Evolutionary conservation across 345 rosid species (phyloP), one percentile per base, ranked within the genome.

Genomic region (Murraya paniculata): DNA sequence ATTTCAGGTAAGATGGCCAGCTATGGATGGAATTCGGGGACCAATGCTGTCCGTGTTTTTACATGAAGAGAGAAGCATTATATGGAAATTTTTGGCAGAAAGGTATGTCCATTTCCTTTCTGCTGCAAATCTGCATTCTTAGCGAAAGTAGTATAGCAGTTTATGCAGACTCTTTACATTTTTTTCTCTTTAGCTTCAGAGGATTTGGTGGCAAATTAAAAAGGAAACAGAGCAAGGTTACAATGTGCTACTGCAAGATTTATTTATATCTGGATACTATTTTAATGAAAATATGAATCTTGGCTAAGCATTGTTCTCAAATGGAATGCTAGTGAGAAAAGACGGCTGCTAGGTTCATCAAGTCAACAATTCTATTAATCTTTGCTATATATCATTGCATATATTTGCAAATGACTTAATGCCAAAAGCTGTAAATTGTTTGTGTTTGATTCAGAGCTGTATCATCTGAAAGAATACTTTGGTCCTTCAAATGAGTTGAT

Each of bases 1-100:
- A 4, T 30, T 76, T 71, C 53, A 81, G 88, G 30, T 59, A 19
- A 57, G 7, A 13, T 82, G 82, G 83, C n/a, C 55, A 22, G 88
- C 87, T 57, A 45, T 82, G 64, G 86, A 88, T 80, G 88, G 91
- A 48, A 68, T 88, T 27, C 77, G 57, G 56, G 89, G 91, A 25
- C 89, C 89, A 3, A 50, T 74, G 25, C n/a, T 88, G 62, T 82
- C 87, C 87, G 7, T 81, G 90, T 36, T 88, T 84, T 84, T 88
- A 84, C 73, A 84, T 84, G 74, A 88, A 88, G 78, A 81, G 86
- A 64, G 68, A 72, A 68, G 83, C 84, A 24, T 72, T 85, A 4
- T 81, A 73, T 66, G 82, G 79, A 6, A 79, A 73, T 25, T 64
- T 30, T 22, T 67, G 33, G 10, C 55, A 66, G 50, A 31, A 65